Evolutionary conservation across 192 early-diverging fungal genomes (phyloP).

Genomic region (Paraglomus occultum): DNA sequence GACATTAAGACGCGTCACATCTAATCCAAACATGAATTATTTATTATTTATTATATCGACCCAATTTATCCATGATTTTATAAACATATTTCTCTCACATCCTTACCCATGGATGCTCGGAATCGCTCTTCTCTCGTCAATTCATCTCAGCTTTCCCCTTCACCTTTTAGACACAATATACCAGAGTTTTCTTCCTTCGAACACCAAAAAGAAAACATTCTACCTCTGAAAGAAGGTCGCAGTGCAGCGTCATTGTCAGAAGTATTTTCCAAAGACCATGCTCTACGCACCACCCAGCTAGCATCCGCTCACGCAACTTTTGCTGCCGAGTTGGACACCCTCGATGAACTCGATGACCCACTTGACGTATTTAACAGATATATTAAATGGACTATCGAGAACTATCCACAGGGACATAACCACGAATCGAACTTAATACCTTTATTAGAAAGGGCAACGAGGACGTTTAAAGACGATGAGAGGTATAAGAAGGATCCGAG

Average conservation of each 20-base stretch:
- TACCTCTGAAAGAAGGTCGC: conserved; percentile 62
- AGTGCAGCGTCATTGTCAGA: conserved; percentile 46
- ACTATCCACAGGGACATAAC: conserved; percentile 56
- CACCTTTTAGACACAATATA: too few relatives aligned
- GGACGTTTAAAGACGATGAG: conserved; percentile 48
- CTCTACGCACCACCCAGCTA: conserved; percentile 31
- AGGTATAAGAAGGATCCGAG: conserved; percentile 62
- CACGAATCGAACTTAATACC: conserved; percentile 49
- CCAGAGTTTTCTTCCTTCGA: conserved; percentile 54
- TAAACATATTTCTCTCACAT: too few relatives aligned
- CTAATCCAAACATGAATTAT: too few relatives aligned
- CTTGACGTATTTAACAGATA: conserved; percentile 61
- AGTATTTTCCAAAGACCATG: conserved; percentile 33
- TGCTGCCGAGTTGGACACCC: conserved; percentile 32
- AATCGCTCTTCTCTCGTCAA: too few relatives aligned
- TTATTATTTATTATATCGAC: too few relatives aligned
- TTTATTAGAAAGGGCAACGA: conserved; percentile 49
- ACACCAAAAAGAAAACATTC: conserved; percentile 78
- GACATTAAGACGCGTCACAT: too few relatives aligned
- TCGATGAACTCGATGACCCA: conserved; percentile 51
- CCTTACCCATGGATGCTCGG: too few relatives aligned
- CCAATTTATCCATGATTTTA: too few relatives aligned
- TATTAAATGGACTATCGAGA: conserved; percentile 60
- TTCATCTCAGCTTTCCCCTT: too few relatives aligned
- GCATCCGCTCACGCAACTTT: conserved; percentile 33